Conservation (phyloP, 169 alveolate genomes). For the Babesia gibsoni region DNA sequence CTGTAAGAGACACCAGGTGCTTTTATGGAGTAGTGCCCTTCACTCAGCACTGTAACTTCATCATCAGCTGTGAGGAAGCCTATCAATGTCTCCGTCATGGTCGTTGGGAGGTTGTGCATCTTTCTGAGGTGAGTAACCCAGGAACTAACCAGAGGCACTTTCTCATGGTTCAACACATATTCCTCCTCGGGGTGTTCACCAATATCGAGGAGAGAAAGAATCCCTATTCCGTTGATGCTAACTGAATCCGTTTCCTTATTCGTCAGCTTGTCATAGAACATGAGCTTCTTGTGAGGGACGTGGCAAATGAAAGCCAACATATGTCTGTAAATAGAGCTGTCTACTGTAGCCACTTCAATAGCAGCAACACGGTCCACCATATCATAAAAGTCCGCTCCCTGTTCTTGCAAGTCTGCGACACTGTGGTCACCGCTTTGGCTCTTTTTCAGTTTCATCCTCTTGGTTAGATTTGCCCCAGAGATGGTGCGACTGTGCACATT, state of each 20-base stretch:
- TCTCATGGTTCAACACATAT: slow-evolving; percentile 12
- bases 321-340: slow-evolving; percentile 21
- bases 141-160: slow-evolving; percentile 1
- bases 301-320: slow-evolving; percentile 22
- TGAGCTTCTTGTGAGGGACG: slow-evolving; percentile 2
- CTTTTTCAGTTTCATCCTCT: slow-evolving; percentile 4
- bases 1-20: neutral
- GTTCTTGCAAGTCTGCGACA: slow-evolving; percentile 22
- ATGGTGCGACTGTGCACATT: slow-evolving; percentile 40
- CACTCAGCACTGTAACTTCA: neutral
- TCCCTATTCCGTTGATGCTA: slow-evolving; percentile 31
- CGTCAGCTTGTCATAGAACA: slow-evolving; percentile 26
- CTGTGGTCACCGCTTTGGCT: neutral
- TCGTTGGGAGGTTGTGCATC: slow-evolving; percentile 33
- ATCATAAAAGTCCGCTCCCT: slow-evolving; percentile 5
- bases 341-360: slow-evolving; percentile 28
- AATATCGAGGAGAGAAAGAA: slow-evolving; percentile 14
- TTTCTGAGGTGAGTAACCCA: slow-evolving; percentile 54
- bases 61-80: neutral
- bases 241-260: slow-evolving; percentile 6
- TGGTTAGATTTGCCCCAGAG: slow-evolving; percentile 28
- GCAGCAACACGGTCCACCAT: slow-evolving; percentile 27
- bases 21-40: slow-evolving; percentile 4
- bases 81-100: slow-evolving; percentile 9
- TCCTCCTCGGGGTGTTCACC: neutral